Conservation (phyloP, 2,329 filamentous ascomycete genomes). For the Pestalotiopsis sp. region DNA sequence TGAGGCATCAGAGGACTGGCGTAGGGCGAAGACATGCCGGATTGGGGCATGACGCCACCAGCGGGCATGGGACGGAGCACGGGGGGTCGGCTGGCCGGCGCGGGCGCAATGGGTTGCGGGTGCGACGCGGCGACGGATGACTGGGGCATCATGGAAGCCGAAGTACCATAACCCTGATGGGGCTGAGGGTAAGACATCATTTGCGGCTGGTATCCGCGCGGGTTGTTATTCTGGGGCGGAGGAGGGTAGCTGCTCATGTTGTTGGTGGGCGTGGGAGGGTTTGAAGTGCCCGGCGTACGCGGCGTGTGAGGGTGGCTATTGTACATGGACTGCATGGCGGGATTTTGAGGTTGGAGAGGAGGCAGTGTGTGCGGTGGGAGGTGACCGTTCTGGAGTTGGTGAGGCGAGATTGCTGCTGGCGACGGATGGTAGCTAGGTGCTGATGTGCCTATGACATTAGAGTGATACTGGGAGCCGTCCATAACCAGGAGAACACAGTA, state of each 20-base stretch:
- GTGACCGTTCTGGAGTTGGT: slow-evolving; percentile 45
- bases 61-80: slow-evolving; percentile 71
- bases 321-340: slow-evolving; percentile 55
- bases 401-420: slow-evolving; percentile 51
- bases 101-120: slow-evolving; percentile 75
- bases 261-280: slow-evolving; percentile 56
- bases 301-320: slow-evolving; percentile 62
- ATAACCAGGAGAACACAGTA: slow-evolving; percentile 40
- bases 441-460: slow-evolving; percentile 57
- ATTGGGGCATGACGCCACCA: slow-evolving; percentile 61
- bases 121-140: slow-evolving; percentile 67
- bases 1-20: slow-evolving; percentile 55
- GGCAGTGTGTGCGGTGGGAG: slow-evolving; percentile 56
- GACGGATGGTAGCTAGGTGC: slow-evolving; percentile 49
- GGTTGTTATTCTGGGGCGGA: slow-evolving; percentile 43
- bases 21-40: slow-evolving; percentile 60
- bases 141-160: slow-evolving; percentile 65
- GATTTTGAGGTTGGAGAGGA: slow-evolving; percentile 49
- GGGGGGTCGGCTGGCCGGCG: slow-evolving; percentile 61
- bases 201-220: slow-evolving; percentile 49
- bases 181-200: slow-evolving; percentile 57
- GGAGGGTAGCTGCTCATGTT: slow-evolving; percentile 55
- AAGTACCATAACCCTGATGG: slow-evolving; percentile 55
- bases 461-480: slow-evolving; percentile 54
- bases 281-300: slow-evolving; percentile 62